Evolutionary conservation across 257 asterid genomes (phyloP).

Genomic region (Mentha longifolia): DNA sequence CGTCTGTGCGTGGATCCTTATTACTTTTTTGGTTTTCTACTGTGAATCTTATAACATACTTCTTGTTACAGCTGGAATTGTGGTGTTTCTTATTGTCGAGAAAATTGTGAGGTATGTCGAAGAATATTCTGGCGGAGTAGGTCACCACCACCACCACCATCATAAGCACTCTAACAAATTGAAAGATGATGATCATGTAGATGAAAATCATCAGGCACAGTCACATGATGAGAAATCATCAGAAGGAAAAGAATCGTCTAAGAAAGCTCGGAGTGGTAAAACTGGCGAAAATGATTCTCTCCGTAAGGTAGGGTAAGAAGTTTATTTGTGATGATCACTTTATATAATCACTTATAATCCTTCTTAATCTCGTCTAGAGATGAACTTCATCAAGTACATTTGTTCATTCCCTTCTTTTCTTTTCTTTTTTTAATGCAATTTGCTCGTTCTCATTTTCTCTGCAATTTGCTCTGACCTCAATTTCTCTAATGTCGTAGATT

Average conservation of each 20-base stretch:
- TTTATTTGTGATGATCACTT: slow-evolving; percentile 20
- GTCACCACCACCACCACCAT: slow-evolving; percentile 66
- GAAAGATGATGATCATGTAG: slow-evolving; percentile 54
- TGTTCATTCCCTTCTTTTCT: background rate
- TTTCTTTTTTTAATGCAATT: background rate
- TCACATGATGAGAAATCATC: slow-evolving; percentile 45
- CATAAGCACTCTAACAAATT: slow-evolving; percentile 54
- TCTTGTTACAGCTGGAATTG: slow-evolving; percentile 82
- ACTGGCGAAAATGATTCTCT: slow-evolving; percentile 44
- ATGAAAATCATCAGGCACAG: slow-evolving; percentile 46
- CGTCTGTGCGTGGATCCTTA: background rate
- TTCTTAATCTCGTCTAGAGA: slow-evolving; percentile 1
- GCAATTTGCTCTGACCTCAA: background rate
- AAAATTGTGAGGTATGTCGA: slow-evolving; percentile 93
- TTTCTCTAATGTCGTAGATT: slow-evolving; percentile 23
- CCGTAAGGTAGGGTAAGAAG: slow-evolving; percentile 67
- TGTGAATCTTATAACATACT: slow-evolving; percentile 31
- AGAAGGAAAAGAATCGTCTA: slow-evolving; percentile 42
- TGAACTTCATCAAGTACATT: background rate
- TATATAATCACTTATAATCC: background rate
- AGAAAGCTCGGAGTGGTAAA: slow-evolving; percentile 41
- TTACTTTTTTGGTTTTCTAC: background rate
- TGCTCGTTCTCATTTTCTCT: background rate
- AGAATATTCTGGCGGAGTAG: slow-evolving; percentile 69
- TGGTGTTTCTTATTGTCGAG: slow-evolving; percentile 89